These are phyloP conservation scores for Xylariaceae sp. DNA, from an alignment of 2,329 filamentous ascomycete genomes.

Conservation along the genomic window DNA sequence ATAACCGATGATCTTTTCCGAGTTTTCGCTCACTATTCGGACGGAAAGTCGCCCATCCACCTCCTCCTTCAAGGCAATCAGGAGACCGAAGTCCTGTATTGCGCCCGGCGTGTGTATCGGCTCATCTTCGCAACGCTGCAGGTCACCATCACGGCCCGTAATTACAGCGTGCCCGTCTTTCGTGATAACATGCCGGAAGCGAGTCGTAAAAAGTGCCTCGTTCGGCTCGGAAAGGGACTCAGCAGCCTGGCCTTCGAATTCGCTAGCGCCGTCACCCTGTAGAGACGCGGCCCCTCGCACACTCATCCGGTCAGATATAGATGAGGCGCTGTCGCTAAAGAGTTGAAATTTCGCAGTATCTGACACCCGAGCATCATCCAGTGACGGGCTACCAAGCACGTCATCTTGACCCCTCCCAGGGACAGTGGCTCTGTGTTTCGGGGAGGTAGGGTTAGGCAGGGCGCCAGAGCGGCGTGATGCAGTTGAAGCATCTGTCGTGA, in stretches of 20 bases:
- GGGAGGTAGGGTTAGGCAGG: slow-evolving; percentile 10
- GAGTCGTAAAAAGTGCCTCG: slow-evolving; percentile 56
- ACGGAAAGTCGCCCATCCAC: slow-evolving; percentile 62
- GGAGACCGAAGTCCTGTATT: slow-evolving; percentile 71
- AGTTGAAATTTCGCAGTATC: slow-evolving; percentile 14
- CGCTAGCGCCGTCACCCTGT: background rate
- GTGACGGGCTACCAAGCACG: slow-evolving; percentile 13
- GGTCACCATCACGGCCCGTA: slow-evolving; percentile 66
- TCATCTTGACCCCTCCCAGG: slow-evolving; percentile 13
- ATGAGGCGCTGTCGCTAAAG: slow-evolving; percentile 25
- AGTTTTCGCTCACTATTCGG: slow-evolving; percentile 77
- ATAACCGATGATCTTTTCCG: slow-evolving; percentile 67
- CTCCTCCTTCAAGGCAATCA: slow-evolving; percentile 70
- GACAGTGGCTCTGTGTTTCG: slow-evolving; percentile 7
- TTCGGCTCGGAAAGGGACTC: slow-evolving; percentile 16
- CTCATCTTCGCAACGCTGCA: slow-evolving; percentile 84
- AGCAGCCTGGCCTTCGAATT: no score
- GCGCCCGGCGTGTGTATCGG: slow-evolving; percentile 84
- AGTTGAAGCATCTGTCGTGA: slow-evolving; percentile 23
- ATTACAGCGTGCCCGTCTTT: slow-evolving; percentile 77
- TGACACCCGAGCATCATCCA: slow-evolving; percentile 7
- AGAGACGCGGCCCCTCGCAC: slow-evolving; percentile 12
- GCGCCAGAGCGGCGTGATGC: slow-evolving; percentile 17
- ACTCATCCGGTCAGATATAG: slow-evolving; percentile 18
- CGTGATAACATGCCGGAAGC: slow-evolving; percentile 73